Conservation (phyloP, 768 basidiomycete genomes). For the Auriculariales sp. region DNA sequence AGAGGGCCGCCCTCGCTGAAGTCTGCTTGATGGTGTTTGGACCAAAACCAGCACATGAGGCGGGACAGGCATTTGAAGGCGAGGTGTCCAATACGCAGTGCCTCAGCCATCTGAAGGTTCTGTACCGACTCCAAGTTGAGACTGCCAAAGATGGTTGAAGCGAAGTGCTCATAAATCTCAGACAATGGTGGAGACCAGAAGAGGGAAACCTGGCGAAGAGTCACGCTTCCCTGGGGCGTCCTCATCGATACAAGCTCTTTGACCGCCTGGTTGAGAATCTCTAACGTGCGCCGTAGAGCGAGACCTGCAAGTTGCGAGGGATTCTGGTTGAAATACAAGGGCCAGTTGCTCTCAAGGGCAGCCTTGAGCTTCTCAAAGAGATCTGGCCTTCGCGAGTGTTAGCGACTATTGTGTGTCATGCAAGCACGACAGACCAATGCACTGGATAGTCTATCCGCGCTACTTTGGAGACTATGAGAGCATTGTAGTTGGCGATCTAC, state of each 20-base stretch:
- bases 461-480: conserved; percentile 59
- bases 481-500: conserved; percentile 75
- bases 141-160: conserved; percentile 12
- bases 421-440: conserved; percentile 39
- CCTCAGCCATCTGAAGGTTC: conserved; percentile 25
- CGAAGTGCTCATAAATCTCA: neutral
- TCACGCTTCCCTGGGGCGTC: conserved; percentile 51
- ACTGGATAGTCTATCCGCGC: conserved; percentile 64
- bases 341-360: conserved; percentile 38
- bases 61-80: conserved; percentile 64
- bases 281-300: conserved; percentile 42
- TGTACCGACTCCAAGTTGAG: conserved; percentile 21
- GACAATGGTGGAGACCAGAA: neutral
- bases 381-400: conserved; percentile 33
- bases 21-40: conserved; percentile 27
- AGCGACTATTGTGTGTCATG: neutral
- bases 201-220: conserved; percentile 42
- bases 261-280: conserved; percentile 46
- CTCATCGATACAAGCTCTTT: conserved; percentile 61
- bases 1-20: conserved; percentile 31
- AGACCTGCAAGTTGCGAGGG: conserved; percentile 31
- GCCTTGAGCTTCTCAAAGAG: conserved; percentile 40
- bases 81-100: conserved; percentile 46
- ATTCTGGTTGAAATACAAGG: conserved; percentile 29
- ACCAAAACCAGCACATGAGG: conserved; percentile 61